phyloP scores from a whole-genome alignment of 139 green algal species.

The Chlorella sp. region DNA sequence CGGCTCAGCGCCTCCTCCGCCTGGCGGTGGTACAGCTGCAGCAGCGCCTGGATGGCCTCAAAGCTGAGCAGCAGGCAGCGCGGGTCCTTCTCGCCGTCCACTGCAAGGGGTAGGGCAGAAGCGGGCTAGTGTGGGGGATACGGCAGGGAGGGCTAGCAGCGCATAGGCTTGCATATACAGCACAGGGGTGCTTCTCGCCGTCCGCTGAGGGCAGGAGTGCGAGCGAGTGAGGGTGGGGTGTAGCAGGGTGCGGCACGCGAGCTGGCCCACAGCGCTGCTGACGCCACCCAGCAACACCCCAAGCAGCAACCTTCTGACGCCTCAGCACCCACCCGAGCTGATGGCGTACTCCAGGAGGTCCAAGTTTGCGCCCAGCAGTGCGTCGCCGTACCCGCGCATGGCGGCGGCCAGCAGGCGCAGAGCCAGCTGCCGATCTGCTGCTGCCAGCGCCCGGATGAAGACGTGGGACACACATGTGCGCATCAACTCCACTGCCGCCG shows the following conservation, averaged over 20 bases:
- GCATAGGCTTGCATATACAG: too few species aligned
- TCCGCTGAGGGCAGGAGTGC: neutral
- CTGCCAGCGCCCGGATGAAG: conserved; percentile 34
- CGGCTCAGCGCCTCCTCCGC: conserved; percentile 10
- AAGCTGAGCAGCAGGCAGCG: conserved; percentile 85
- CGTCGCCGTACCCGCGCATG: neutral
- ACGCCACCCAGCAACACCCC: too few species aligned
- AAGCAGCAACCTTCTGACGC: too few species aligned
- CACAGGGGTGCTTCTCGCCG: too few species aligned
- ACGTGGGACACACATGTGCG: conserved; percentile 13
- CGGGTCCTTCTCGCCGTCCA: conserved; percentile 94
- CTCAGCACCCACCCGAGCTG: conserved; percentile 5
- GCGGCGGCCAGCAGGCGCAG: conserved; percentile 19
- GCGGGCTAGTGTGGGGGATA: neutral
- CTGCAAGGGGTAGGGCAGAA: conserved; percentile 2
- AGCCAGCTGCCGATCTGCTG: conserved; percentile 16
- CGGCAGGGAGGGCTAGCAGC: too few species aligned
- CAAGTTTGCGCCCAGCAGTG: conserved; percentile 23
- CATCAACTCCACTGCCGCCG: conserved; percentile 16
- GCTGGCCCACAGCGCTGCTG: neutral
- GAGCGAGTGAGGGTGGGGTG: neutral
- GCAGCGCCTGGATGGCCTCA: conserved; percentile 20
- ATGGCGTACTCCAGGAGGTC: conserved; percentile 40
- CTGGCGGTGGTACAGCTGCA: conserved; percentile 27
- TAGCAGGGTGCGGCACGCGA: neutral